A percentile compares a stretch with the other conserved stretches of the same genome.
These are phyloP conservation scores for Solioccasus polychromus DNA, from an alignment of 768 basidiomycete species.

Conservation along the genomic window DNA sequence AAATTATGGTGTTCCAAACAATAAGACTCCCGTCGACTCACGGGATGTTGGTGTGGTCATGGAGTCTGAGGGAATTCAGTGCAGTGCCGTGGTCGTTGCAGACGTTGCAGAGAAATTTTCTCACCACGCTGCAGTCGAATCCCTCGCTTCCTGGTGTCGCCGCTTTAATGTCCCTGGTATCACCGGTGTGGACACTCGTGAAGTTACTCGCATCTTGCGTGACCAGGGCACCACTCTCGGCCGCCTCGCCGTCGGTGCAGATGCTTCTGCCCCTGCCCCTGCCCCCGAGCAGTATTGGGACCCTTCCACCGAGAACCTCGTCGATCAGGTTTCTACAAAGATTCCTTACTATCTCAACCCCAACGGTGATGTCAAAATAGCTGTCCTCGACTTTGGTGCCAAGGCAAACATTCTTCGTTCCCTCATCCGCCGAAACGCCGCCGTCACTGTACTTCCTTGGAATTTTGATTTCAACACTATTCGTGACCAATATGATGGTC, in stretches of 20 bases:
- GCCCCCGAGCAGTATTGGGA: conserved; percentile 82
- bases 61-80: conserved; percentile 88
- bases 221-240: conserved; percentile 98
- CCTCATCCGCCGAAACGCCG: conserved; percentile 85
- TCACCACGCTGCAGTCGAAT: conserved; percentile 92
- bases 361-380: conserved; percentile 84
- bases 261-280: conserved; percentile 60
- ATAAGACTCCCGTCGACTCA: conserved; percentile 66
- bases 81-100: conserved; percentile 87
- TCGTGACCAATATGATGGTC: conserved; percentile 87
- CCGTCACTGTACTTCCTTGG: conserved; percentile 97
- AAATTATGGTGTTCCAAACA: conserved; percentile 94
- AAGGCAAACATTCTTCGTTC: conserved; percentile 97
- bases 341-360: conserved; percentile 83
- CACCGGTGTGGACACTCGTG: conserved; percentile 96
- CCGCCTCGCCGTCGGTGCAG: conserved; percentile 79
- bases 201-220: conserved; percentile 88
- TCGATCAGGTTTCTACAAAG: conserved; percentile 89
- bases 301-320: conserved; percentile 87
- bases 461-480: conserved; percentile 93
- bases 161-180: conserved; percentile 89
- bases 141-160: conserved; percentile 89
- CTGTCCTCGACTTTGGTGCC: conserved; percentile 94
- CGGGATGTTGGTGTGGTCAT: conserved; percentile 84
- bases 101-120: conserved; percentile 95